phyloP scores from a whole-genome alignment of 371 early-diverging fungal species.

The Apophysomyces sp. region DNA sequence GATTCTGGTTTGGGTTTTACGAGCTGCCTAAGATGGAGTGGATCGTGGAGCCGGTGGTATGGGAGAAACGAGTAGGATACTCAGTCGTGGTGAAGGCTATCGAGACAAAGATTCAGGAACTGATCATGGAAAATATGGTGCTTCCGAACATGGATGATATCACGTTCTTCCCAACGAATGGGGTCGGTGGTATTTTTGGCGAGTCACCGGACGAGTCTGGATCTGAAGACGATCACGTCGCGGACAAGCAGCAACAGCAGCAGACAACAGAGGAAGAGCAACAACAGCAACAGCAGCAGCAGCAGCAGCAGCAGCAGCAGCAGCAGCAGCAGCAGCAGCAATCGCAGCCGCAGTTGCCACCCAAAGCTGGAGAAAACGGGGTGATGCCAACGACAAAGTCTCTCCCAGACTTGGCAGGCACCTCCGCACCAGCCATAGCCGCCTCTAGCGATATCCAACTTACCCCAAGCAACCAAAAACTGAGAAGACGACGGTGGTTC shows the following conservation, averaged over 20 bases:
- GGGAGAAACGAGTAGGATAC: conserved; percentile 80
- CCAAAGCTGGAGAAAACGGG: too few species aligned
- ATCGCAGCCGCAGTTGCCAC: neutral
- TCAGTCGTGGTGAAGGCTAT: conserved; percentile 82
- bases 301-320: neutral
- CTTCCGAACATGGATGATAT: conserved; percentile 92
- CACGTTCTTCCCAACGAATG: conserved; percentile 73
- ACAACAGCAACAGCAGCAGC: neutral
- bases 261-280: neutral
- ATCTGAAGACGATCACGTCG: conserved; percentile 1
- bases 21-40: conserved; percentile 80
- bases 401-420: neutral
- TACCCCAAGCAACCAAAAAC: neutral
- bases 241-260: neutral
- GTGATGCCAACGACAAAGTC: neutral
- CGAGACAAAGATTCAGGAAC: conserved; percentile 79
- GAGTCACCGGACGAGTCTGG: conserved; percentile 6
- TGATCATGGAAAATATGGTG: conserved; percentile 79
- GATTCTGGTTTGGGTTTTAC: conserved; percentile 90
- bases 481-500: conserved; percentile 5
- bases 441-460: neutral
- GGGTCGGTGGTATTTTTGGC: conserved; percentile 63
- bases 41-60: conserved; percentile 83
- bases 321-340: neutral
- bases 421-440: neutral